These are phyloP conservation scores for Diophrys appendiculata DNA, from an alignment of 73 alveolate species.

Conservation along the genomic window DNA sequence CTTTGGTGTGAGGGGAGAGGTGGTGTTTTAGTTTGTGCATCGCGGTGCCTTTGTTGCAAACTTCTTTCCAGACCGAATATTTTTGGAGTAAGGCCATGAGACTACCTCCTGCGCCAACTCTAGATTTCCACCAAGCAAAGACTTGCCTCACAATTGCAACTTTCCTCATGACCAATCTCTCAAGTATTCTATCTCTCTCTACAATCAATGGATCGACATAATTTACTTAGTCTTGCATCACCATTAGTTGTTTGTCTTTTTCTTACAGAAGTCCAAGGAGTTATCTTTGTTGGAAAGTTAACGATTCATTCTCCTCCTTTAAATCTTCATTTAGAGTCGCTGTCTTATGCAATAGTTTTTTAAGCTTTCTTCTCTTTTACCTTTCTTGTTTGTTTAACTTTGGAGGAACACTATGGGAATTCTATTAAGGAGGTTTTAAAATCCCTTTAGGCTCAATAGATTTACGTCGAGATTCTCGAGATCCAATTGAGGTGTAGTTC, in stretches of 20 bases:
- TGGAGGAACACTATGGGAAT: too few relatives aligned
- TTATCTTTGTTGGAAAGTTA: background rate
- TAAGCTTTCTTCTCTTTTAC: background rate
- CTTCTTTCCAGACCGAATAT: too few relatives aligned
- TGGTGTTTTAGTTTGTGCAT: too few relatives aligned
- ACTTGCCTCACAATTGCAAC: background rate
- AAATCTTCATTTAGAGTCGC: slow-evolving; percentile 5
- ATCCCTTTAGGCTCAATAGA: too few relatives aligned
- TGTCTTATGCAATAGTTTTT: background rate
- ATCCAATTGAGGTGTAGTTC: too few relatives aligned
- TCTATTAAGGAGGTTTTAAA: too few relatives aligned
- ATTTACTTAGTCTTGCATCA: background rate
- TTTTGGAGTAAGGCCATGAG: too few relatives aligned
- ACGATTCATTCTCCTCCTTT: slow-evolving; percentile 8
- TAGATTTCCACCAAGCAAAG: background rate
- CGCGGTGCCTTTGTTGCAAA: too few relatives aligned
- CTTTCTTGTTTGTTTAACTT: too few relatives aligned
- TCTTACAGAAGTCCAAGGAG: background rate
- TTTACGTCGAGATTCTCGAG: too few relatives aligned
- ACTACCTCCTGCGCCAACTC: too few relatives aligned
- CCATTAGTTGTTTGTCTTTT: slow-evolving; percentile 2
- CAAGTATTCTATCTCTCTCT: background rate
- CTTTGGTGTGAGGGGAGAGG: too few relatives aligned
- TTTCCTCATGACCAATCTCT: background rate
- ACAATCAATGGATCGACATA: background rate